A percentile compares a stretch with the other conserved stretches of the same genome.
Conservation (phyloP, 495 filamentous ascomycete genomes). For the Tuber melanosporum region DNA sequence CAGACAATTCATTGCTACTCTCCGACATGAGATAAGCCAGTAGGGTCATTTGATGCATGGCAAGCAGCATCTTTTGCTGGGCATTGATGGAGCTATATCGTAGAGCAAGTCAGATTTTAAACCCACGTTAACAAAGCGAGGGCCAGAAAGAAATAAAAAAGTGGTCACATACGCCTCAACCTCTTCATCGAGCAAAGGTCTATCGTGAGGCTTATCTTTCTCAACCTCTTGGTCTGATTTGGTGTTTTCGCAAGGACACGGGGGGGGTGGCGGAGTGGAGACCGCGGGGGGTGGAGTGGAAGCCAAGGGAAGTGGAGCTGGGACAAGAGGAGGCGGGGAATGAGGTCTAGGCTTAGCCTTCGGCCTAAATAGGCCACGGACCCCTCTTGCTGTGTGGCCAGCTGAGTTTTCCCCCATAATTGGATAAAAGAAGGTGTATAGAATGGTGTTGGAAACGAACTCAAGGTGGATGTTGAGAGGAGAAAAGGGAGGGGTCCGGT, state of each 20-base stretch:
- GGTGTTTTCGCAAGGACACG: neutral
- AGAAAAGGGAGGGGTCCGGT: neutral
- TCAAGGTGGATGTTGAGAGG: neutral
- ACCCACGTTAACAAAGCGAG: neutral
- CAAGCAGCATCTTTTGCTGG: neutral
- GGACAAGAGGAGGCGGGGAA: neutral
- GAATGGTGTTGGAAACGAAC: neutral
- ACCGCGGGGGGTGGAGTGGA: neutral
- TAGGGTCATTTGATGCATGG: neutral
- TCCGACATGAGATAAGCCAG: neutral
- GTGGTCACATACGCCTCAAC: neutral
- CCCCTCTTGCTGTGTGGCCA: neutral
- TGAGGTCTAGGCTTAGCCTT: neutral
- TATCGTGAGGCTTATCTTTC: neutral
- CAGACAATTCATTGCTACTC: neutral
- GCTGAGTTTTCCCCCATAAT: neutral
- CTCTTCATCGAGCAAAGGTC: neutral
- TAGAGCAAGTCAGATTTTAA: neutral
- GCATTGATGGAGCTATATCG: neutral
- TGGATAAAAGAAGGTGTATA: neutral
- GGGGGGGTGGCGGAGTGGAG: neutral
- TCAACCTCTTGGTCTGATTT: neutral
- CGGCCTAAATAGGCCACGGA: neutral
- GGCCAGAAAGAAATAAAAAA: neutral
- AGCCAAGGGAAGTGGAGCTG: neutral